Evolutionary conservation across 257 asterid genomes (phyloP), one percentile per base, ranked within the genome.

Genomic region (Paraleonurus japonicus): DNA sequence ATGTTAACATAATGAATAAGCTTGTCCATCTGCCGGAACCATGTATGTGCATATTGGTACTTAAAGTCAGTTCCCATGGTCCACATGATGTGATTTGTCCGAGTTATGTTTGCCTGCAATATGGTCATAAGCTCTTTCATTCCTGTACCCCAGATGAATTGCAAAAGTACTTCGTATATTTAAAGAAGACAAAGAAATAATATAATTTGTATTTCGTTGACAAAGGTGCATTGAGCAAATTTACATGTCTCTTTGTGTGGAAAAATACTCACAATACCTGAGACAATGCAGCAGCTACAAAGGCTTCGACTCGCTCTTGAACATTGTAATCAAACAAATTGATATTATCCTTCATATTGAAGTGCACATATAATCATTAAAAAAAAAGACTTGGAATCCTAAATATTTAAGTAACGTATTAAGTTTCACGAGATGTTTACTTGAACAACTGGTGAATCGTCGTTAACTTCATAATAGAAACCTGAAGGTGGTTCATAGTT

Each of bases 1-100:
- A 75, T 61, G 75, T 84, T 84, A 65, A 81, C 85, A 74, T 84
- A 76, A 72, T 84, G 88, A 54, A 84, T 84, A 71, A 84, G 83
- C 80, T 84, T 84, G 84, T 84, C 88, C 88, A 84, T 78, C 67
- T 84, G 75, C 62, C 84, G 81, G 73, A 84, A 84, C 88, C 88
- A 84, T 26, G 88, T 51, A 57, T 76, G 62, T 1, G 88, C 85
- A 76, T 76, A 84, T 67, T 84, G 88, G 69, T 81, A 84, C 37
- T 77, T 77, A 67, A 84, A 84, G 69, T 84, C 88, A 9, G 85
- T 74, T 67, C 88, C 88, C 88, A 84, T 84, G 60, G 85, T 81
- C 75, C 78, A 84, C 88, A 84, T 84, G 45, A 84, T 74, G 74
- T 84, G 88, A 70, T 78, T 81, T 63, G 85, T 68, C 65, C 85